phyloP scores from a whole-genome alignment of 2,329 filamentous ascomycete genomes.

The Ophiocordyceps sinensis region DNA sequence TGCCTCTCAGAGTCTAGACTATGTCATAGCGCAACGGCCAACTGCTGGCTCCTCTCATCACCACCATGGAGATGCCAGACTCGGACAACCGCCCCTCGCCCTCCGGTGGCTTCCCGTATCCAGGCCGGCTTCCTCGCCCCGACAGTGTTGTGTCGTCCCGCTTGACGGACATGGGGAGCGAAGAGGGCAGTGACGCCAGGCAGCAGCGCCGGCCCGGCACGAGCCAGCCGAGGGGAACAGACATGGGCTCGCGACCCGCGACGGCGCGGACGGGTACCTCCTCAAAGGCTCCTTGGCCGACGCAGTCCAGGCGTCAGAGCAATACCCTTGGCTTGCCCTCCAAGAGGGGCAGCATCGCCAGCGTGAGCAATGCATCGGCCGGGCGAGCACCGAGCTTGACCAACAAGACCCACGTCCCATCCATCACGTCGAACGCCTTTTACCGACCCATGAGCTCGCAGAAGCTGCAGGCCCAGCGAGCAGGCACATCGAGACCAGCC shows the following conservation, averaged over 20 bases:
- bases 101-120: constrained; percentile 22
- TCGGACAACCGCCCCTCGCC: constrained; percentile 17
- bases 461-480: constrained; percentile 78
- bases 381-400: constrained; percentile 42
- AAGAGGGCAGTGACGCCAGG: constrained; percentile 34
- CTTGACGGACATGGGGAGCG: constrained; percentile 50
- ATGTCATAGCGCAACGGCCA: constrained; percentile 8
- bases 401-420: constrained; percentile 79
- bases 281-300: constrained; percentile 31
- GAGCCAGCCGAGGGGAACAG: constrained; percentile 22
- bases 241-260: constrained; percentile 34
- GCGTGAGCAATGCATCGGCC: constrained; percentile 36
- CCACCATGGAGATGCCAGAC: constrained; percentile 23
- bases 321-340: constrained; percentile 25
- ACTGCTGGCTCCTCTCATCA: not conserved
- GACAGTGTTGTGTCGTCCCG: constrained; percentile 58
- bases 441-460: constrained; percentile 96
- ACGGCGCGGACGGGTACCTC: constrained; percentile 36
- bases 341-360: constrained; percentile 27
- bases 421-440: constrained; percentile 78
- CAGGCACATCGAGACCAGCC: constrained; percentile 33
- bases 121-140: constrained; percentile 24
- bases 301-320: constrained; percentile 41
- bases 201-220: constrained; percentile 11
- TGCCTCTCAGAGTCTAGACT: not conserved